Evolutionary conservation across 2,329 filamentous ascomycete genomes (phyloP), one percentile per base, ranked within the genome.

Genomic region (Beauveria sp.): DNA sequence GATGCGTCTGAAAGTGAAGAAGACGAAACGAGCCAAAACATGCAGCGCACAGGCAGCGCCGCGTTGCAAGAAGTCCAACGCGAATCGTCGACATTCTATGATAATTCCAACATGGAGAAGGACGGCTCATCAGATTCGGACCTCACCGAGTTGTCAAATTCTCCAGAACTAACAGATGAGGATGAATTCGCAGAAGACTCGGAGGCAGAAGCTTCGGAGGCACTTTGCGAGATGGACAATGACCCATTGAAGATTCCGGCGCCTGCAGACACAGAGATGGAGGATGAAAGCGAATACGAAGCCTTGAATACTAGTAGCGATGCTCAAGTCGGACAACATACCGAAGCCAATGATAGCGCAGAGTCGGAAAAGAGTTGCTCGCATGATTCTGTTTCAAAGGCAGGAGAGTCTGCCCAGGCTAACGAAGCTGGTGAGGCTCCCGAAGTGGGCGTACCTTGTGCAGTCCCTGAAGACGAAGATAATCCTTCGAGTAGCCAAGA

Each of bases 191-290:
- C 3, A 24, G 43, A 57, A 20, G 47, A 60, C 9, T 34, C 55
- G 30, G 46, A 60, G 24, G 40, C 46, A 28, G 30, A 28, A 3
- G 20, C 46, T 22, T n/a, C 51, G 68, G 55, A 73, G 67, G 10
- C 71, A 75, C 48, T 65, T 69, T 72, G 75, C 46, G 64, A 67
- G 26, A 12, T 37, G 48, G 26, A 26, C 10, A 41, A 26, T 3
- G 10, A 9, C 10, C 8, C 41, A 7, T 30, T 24, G 8, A 40
- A 43, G 16, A 26, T 7, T 6, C 20, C 20, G 10, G 7, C 12
- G 12, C n/a, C 12, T n/a, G 9, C 46, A 57, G 46, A 58, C 16
- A n/a, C 16, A 24, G 16, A 20, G 16, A 24, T 24, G 26, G 30
- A 6, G 3, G 34, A n/a, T 41, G 30, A 30, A 7, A 18, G 18